These are phyloP conservation scores for Astragalus glycyphyllos DNA, from an alignment of 306 rosid species.

Conservation along the genomic window DNA sequence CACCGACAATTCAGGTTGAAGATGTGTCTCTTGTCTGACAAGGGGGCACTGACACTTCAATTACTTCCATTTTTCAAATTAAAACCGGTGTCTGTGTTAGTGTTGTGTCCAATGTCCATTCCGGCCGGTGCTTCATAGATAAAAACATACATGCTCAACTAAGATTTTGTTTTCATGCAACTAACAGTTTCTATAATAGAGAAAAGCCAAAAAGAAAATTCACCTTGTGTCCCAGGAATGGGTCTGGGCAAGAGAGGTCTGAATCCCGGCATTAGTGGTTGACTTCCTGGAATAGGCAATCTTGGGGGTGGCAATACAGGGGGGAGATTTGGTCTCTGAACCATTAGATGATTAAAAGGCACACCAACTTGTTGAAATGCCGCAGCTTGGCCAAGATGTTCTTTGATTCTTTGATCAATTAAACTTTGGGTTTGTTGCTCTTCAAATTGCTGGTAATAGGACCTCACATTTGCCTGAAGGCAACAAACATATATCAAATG, in stretches of 20 bases:
- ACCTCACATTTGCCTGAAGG: constrained; percentile 81
- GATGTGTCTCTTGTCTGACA: no score
- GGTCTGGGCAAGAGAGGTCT: constrained; percentile 94
- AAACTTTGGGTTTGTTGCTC: constrained; percentile 96
- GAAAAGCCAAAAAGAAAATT: neutral
- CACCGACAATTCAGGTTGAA: no score
- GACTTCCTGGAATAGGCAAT: constrained; percentile 66
- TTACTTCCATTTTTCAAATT: no score
- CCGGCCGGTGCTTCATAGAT: no score
- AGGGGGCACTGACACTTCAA: no score
- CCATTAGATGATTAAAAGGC: constrained; percentile 75
- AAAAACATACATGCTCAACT: no score
- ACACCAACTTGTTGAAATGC: constrained; percentile 92
- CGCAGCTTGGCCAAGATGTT: constrained; percentile 96
- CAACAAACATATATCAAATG: neutral
- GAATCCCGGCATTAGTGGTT: constrained; percentile 72
- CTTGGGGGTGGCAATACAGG: constrained; percentile 78
- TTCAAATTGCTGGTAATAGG: constrained; percentile 93
- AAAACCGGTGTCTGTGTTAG: no score
- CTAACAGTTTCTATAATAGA: neutral
- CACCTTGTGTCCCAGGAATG: constrained; percentile 71
- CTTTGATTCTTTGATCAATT: constrained; percentile 95
- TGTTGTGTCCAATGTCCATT: no score
- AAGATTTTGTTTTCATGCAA: no score
- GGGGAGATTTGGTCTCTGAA: constrained; percentile 59